A percentile compares a stretch with the other conserved stretches of the same genome.
Evolutionary conservation across 352 stramenopile species (phyloP).

Genomic region (Phytophthora tentaculata): DNA sequence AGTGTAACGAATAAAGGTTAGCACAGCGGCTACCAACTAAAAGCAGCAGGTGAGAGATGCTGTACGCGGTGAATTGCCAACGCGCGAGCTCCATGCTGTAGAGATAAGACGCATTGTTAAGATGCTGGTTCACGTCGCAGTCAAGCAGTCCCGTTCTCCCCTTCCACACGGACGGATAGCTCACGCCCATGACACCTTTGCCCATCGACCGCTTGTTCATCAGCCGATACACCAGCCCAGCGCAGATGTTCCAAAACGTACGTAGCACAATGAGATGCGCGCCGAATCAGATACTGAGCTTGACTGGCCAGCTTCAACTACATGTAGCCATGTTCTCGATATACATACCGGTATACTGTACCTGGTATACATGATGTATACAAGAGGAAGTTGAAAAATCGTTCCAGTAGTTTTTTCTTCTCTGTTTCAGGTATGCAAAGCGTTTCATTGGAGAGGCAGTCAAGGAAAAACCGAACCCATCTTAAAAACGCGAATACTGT

Average conservation of each 20-base stretch:
- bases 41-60: background rate
- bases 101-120: constrained; percentile 87
- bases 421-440: no score
- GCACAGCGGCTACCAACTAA: background rate
- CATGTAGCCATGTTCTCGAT: constrained; percentile 20
- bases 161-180: constrained; percentile 73
- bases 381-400: no score
- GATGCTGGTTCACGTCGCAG: constrained; percentile 86
- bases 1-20: constrained; percentile 7
- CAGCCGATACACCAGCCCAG: constrained; percentile 58
- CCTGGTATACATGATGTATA: no score
- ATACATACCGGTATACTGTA: no score
- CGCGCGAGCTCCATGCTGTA: constrained; percentile 88
- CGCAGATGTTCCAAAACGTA: constrained; percentile 73
- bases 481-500: no score
- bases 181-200: constrained; percentile 61
- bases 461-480: background rate
- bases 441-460: background rate
- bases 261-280: constrained; percentile 79
- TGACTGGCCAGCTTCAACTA: constrained; percentile 25
- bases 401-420: no score
- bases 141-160: constrained; percentile 72
- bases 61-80: constrained; percentile 80
- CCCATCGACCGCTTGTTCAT: constrained; percentile 58
- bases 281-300: no score